Evolutionary conservation across 2,329 filamentous ascomycete species (phyloP), one percentile per base, ranked within the genome.

Genomic region (Colletotrichum sp.): DNA sequence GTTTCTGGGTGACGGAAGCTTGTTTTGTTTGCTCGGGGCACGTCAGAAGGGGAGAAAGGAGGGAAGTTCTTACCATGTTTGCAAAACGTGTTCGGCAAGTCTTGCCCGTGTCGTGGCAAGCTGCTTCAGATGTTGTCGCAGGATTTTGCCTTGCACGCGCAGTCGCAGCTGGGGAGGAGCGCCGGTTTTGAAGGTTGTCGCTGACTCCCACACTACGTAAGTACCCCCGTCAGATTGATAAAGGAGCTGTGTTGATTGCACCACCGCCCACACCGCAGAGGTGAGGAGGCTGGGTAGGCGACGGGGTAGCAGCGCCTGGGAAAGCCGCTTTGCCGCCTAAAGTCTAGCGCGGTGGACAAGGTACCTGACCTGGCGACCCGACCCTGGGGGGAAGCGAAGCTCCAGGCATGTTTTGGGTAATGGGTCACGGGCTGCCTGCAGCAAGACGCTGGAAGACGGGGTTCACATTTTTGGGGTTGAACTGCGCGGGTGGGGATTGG

Each of bases 381-480:
- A n/a, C 48, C 21, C 18, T 30, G 24, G 38, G 28, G 28, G 18
- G 43, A 21, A 52, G n/a, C 43, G 9, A 15, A 67, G 55, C 34
- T 60, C 34, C 55, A 60, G 21, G 32, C 55, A 52, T 28, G 26
- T 9, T 75, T 75, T 52, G 24, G 68, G 68, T 7, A 71, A 71
- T 55, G n/a, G 68, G 72, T 71, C 72, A 75, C 72, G 72, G 68
- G 36, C 30, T 66, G 43, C 55, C 55, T 30, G 55, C 55, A 58
- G 55, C 24, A 26, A 58, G 16, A 52, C 43, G 43, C 43, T 52
- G 43, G 43, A 52, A 52, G 43, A 52, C 43, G 43, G 43, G 43
- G 43, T 52, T 52, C 43, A 24, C 43, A 52, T 21, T 52, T 52
- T 52, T 52, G 43, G 43, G 43, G n/a, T 52, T 52, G 43, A 5